phyloP scores from a whole-genome alignment of 1,284 basidiomycete species.

The Lentinula novae-zelandiae region DNA sequence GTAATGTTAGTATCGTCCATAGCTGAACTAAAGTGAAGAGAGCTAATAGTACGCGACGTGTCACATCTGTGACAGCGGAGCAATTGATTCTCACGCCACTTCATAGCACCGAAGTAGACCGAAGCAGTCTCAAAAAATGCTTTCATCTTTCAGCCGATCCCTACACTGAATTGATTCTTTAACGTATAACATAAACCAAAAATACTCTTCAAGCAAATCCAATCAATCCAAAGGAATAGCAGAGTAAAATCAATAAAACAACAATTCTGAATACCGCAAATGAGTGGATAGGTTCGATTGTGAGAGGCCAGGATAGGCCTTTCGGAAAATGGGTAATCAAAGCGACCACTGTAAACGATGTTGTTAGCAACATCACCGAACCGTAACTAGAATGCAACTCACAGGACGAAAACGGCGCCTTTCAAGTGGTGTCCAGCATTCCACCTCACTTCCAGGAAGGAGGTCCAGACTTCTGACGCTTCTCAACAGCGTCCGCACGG shows the following conservation, averaged over 20 bases:
- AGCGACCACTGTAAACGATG: not conserved
- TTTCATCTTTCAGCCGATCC: no score
- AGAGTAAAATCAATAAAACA: not conserved
- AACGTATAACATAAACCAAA: not conserved
- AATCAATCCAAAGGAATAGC: not conserved
- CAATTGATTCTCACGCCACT: constrained; percentile 3
- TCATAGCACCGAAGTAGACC: no score
- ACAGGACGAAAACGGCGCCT: not conserved
- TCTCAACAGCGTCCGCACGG: constrained; percentile 4
- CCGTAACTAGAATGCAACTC: not conserved
- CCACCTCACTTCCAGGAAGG: not conserved
- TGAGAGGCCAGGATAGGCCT: not conserved
- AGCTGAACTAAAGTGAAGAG: constrained; percentile 13
- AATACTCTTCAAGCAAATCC: not conserved
- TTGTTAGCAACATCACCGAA: not conserved
- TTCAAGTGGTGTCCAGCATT: not conserved
- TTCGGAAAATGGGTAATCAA: not conserved
- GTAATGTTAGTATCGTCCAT: constrained; percentile 39
- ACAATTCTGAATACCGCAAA: constrained; percentile 4
- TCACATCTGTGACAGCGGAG: not conserved
- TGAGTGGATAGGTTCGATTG: not conserved
- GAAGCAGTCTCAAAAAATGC: no score
- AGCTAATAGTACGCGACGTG: constrained; percentile 18
- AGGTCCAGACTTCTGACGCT: constrained; percentile 1
- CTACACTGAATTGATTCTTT: not conserved